Evolutionary conservation across 164 flowering plant species (phyloP).

Genomic region (Kalanchoe fedtschenkoi): DNA sequence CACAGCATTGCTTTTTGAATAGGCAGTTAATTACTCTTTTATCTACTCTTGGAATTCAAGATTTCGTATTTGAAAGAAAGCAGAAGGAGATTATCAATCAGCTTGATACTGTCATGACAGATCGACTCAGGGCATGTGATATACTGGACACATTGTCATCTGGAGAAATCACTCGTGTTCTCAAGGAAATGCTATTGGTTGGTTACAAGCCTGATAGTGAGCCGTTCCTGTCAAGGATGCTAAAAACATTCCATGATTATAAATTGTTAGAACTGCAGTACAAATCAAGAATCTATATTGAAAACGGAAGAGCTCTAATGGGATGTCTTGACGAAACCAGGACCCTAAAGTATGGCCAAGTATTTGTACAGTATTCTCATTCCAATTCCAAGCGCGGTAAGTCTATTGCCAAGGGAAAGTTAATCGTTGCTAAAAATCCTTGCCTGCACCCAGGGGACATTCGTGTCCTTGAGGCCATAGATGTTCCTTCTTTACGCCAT

Average conservation of each 20-base stretch:
- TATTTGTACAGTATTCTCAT: conserved; percentile 42
- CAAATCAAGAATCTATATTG: conserved; percentile 39
- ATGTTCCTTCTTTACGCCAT: conserved; percentile 57
- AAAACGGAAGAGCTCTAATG: conserved; percentile 6
- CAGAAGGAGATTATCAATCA: conserved; percentile 56
- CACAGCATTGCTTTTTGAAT: conserved; percentile 68
- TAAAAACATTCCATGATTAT: conserved; percentile 52
- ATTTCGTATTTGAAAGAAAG: conserved; percentile 44
- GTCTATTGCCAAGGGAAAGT: conserved; percentile 32
- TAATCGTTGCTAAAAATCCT: conserved; percentile 69
- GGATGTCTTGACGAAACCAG: conserved; percentile 6
- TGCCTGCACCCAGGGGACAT: conserved; percentile 6
- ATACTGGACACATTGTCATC: conserved; percentile 59
- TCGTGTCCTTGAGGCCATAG: conserved; percentile 29
- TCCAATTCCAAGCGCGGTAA: conserved; percentile 10
- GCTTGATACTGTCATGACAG: conserved; percentile 39
- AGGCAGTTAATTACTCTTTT: conserved; percentile 72
- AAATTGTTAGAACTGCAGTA: conserved; percentile 54
- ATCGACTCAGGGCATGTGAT: conserved; percentile 48
- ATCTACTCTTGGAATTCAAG: conserved; percentile 72
- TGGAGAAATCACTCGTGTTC: conserved; percentile 51
- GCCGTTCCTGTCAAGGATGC: conserved; percentile 83
- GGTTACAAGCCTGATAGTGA: conserved; percentile 71
- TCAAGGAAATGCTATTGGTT: conserved; percentile 64
- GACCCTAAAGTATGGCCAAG: conserved; percentile 4